Evolutionary conservation across 805 yeast species (phyloP).

Genomic region (Saccharomyces paradoxus): DNA sequence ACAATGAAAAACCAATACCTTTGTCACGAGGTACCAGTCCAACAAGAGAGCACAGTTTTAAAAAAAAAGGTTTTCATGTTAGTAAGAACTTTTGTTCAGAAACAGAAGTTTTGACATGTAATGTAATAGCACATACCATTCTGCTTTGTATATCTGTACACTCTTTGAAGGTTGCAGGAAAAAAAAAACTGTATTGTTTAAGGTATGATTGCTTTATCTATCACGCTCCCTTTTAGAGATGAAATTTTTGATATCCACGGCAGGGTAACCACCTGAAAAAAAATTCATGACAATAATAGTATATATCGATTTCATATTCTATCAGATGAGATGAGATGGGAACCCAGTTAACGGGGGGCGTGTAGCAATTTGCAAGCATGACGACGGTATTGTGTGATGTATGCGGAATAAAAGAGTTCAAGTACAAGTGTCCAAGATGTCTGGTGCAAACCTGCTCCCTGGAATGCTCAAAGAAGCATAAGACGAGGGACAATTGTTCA

Average conservation of each 20-base stretch:
- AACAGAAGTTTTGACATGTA: neutral
- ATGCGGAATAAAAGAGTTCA: constrained; percentile 37
- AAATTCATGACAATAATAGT: neutral
- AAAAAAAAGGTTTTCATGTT: neutral
- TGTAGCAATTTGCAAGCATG: neutral
- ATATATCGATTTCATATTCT: neutral
- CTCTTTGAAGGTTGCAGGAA: neutral
- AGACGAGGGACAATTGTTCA: constrained; percentile 50
- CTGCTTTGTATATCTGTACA: neutral
- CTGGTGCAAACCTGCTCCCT: constrained; percentile 57
- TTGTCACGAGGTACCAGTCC: neutral
- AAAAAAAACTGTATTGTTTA: neutral
- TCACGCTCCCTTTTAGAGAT: neutral
- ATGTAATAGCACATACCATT: neutral
- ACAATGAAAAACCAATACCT: neutral
- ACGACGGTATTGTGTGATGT: constrained; percentile 33
- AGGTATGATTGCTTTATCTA: neutral
- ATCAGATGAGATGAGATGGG: neutral
- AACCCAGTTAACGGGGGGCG: no score
- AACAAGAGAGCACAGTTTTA: neutral
- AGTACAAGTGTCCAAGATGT: constrained; percentile 82
- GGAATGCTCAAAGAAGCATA: constrained; percentile 65
- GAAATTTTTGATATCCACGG: neutral
- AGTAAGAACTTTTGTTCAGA: constrained; percentile 1
- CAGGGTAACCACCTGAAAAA: neutral